Evolutionary conservation across 495 filamentous ascomycete genomes (phyloP).

Genomic region (Trichoderma erinaceum): DNA sequence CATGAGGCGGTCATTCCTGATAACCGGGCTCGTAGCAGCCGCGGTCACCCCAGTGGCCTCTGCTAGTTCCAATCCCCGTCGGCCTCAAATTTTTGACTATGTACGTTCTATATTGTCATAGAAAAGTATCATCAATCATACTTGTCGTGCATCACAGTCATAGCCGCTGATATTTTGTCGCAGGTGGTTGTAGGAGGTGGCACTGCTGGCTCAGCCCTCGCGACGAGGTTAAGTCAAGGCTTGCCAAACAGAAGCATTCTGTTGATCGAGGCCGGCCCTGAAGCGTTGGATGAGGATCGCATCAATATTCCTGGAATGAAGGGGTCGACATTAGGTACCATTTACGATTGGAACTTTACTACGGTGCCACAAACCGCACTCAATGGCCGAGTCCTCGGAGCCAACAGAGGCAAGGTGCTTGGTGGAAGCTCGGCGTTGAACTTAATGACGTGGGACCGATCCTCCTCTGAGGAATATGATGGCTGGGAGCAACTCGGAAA

Average conservation of each 20-base stretch:
- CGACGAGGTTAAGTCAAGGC: slow-evolving; percentile 53
- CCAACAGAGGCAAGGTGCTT: slow-evolving; percentile 44
- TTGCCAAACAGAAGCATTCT: slow-evolving; percentile 43
- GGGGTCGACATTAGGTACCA: slow-evolving; percentile 34
- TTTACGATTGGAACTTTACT: slow-evolving; percentile 51
- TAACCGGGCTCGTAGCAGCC: not conserved
- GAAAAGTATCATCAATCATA: not conserved
- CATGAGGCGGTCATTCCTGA: not conserved
- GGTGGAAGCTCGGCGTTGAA: slow-evolving; percentile 39
- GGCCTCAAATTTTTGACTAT: not conserved
- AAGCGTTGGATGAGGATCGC: slow-evolving; percentile 36
- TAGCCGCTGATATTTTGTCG: not conserved
- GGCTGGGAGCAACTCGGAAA: slow-evolving; percentile 51
- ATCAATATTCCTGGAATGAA: slow-evolving; percentile 41
- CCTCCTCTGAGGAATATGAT: slow-evolving; percentile 50
- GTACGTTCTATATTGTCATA: not conserved
- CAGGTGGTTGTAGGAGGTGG: slow-evolving; percentile 61
- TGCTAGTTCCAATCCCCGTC: not conserved
- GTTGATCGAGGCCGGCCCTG: slow-evolving; percentile 50
- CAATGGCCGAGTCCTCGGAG: slow-evolving; percentile 25
- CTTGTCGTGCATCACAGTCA: not conserved
- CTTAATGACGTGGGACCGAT: slow-evolving; percentile 49
- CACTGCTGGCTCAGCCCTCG: slow-evolving; percentile 52
- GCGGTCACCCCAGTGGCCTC: not conserved
- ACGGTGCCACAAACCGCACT: slow-evolving; percentile 39